These are phyloP conservation scores for Suillus brevipes DNA, from an alignment of 768 basidiomycete species.

Conservation along the genomic window DNA sequence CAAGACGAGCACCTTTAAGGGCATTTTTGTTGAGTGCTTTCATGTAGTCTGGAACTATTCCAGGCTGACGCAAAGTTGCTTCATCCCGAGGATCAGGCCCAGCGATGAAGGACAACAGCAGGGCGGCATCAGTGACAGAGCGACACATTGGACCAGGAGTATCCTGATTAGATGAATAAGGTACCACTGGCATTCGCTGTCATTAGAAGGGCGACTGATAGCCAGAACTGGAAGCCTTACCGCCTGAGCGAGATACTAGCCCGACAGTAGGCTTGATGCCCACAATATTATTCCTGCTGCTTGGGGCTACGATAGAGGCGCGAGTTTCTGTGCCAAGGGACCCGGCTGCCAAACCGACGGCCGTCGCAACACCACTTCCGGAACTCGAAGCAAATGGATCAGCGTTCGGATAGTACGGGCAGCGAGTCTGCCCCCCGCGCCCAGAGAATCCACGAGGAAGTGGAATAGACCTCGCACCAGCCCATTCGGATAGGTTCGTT, in stretches of 20 bases:
- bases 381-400: conserved; percentile 55
- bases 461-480: conserved; percentile 27
- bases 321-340: conserved; percentile 46
- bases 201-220: background rate
- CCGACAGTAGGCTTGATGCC: conserved; percentile 42
- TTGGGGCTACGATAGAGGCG: conserved; percentile 42
- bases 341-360: conserved; percentile 40
- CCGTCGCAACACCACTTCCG: conserved; percentile 45
- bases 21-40: conserved; percentile 50
- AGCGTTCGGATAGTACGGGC: conserved; percentile 46
- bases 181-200: conserved; percentile 44
- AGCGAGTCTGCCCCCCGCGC: conserved; percentile 47
- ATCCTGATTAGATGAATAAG: conserved; percentile 58
- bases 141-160: conserved; percentile 60
- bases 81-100: conserved; percentile 55
- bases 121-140: conserved; percentile 54
- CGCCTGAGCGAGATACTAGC: conserved; percentile 39
- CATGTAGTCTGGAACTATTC: conserved; percentile 52
- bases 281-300: conserved; percentile 38
- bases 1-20: conserved; percentile 51
- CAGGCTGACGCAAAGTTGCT: conserved; percentile 51
- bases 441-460: conserved; percentile 52
- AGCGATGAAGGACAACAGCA: conserved; percentile 52
- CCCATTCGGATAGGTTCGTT: conserved; percentile 52
- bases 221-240: conserved; percentile 16